phyloP scores from a whole-genome alignment of 2,329 filamentous ascomycete species.

The Coniochaeta ligniaria region DNA sequence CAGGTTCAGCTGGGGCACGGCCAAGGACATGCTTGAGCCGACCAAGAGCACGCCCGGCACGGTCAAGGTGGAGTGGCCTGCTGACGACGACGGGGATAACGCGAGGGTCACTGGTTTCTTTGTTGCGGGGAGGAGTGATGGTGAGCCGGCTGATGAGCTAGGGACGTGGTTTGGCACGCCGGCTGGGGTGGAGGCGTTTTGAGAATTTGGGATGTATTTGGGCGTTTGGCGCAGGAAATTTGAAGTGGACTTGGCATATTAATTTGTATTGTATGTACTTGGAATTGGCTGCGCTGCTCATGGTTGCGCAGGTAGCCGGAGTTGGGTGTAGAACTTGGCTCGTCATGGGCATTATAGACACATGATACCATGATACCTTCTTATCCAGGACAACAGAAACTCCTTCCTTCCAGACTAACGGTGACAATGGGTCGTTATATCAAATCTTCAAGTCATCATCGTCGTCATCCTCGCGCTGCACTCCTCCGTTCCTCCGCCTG shows the following conservation, averaged over 20 bases:
- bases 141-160: slow-evolving; percentile 55
- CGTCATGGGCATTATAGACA: background rate
- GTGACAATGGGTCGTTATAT: background rate
- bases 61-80: slow-evolving; percentile 78
- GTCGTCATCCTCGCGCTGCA: slow-evolving; percentile 39
- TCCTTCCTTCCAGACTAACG: background rate
- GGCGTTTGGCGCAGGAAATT: slow-evolving; percentile 7
- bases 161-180: slow-evolving; percentile 75
- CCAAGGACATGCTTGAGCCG: slow-evolving; percentile 85
- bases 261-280: background rate
- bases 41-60: slow-evolving; percentile 46
- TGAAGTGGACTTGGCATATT: slow-evolving; percentile 1
- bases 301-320: background rate
- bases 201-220: slow-evolving; percentile 11
- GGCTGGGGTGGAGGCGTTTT: slow-evolving; percentile 66
- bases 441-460: slow-evolving; percentile 53
- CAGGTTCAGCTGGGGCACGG: slow-evolving; percentile 92
- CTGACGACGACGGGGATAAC: slow-evolving; percentile 61
- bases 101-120: slow-evolving; percentile 75
- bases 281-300: background rate
- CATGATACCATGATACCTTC: background rate
- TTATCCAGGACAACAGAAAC: slow-evolving; percentile 6
- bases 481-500: slow-evolving; percentile 35
- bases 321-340: background rate
- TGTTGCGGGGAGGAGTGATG: slow-evolving; percentile 18